phyloP scores from a whole-genome alignment of 805 yeast genomes.

The Sugiyamaella smithiae region DNA sequence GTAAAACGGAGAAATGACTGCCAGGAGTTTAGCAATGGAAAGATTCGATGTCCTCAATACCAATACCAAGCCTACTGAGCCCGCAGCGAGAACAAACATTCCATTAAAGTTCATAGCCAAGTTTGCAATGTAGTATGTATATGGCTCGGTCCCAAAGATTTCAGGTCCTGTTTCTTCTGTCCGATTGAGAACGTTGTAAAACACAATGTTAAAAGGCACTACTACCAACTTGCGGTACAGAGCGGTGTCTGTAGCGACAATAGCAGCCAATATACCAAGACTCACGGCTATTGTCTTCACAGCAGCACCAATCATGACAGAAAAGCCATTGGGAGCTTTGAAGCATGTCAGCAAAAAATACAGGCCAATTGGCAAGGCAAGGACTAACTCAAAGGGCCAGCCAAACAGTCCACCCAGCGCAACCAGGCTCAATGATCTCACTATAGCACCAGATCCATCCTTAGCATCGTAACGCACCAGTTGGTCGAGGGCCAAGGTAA shows the following conservation, averaged over 20 bases:
- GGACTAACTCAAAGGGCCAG: constrained; percentile 81
- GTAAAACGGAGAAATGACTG: constrained; percentile 46
- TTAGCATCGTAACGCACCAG: constrained; percentile 12
- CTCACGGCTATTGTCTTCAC: constrained; percentile 24
- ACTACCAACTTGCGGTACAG: constrained; percentile 60
- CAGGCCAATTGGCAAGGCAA: constrained; percentile 60
- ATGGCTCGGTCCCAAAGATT: constrained; percentile 84
- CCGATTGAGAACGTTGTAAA: constrained; percentile 74
- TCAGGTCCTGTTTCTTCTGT: constrained; percentile 76
- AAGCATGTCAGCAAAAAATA: constrained; percentile 22
- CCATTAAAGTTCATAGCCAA: constrained; percentile 71
- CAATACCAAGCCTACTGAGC: constrained; percentile 11
- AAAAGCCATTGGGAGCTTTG: neutral
- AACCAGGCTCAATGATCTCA: constrained; percentile 37
- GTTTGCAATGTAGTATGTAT: constrained; percentile 66
- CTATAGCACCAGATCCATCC: constrained; percentile 8
- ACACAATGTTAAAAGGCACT: constrained; percentile 78
- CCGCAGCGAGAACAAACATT: constrained; percentile 31
- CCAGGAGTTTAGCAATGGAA: constrained; percentile 16
- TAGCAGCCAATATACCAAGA: constrained; percentile 25
- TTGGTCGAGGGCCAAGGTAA: constrained; percentile 33
- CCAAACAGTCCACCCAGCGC: constrained; percentile 76
- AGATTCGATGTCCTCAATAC: constrained; percentile 1
- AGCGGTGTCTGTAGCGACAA: constrained; percentile 44
- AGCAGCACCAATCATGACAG: constrained; percentile 16